Base-by-base conservation (phyloP, 202 grass and related monocot species). In the Zizania palustris region DNA sequence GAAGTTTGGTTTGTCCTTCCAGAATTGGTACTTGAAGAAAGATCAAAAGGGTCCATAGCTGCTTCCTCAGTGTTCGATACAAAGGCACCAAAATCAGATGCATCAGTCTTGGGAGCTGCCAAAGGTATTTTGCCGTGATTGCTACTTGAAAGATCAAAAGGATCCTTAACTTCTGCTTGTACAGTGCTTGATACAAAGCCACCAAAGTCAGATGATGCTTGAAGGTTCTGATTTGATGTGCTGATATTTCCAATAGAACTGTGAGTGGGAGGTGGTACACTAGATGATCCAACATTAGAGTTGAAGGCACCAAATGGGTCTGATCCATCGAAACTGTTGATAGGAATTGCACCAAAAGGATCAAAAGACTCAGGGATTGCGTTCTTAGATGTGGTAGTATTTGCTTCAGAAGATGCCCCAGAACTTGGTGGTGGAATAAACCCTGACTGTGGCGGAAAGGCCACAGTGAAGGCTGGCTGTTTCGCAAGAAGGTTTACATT, bases 291-390 rank as follows among this genome's bases (percentile, higher is more conserved):
- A 66, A 72, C 28, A 87, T 80, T 82, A 65, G 93, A 92, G 67
- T 74, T 79, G 48, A 96, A 96, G 67, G 67, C 60, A 4, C 84
- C 90, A 89, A 99, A 99, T 70, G 90, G 96, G 62, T 96, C 96
- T 74, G 96, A 89, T 58, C 81, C 88, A 59, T 83, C 90, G 83
- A 84, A 90, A 59, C 75, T 88, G 61, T 79, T 88, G 76, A 93
- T 67, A 78, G 88, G 88, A 84, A 93, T 89, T 53, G 82, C 81
- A 69, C 88, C 88, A 81, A 97, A 97, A 51, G 93, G 93, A 80
- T 97, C 93, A 76, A 93, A 97, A 59, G 74, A 75, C 80, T 89
- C 75, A 69, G 88, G 67, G 69, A 50, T 49, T 45, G 50, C 43
- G 14, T 69, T 77, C 57, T 97, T 85, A 41, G 90, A 59, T 48